phyloP scores from a whole-genome alignment of 345 rosid species.

The Eucalyptus pauciflora region DNA sequence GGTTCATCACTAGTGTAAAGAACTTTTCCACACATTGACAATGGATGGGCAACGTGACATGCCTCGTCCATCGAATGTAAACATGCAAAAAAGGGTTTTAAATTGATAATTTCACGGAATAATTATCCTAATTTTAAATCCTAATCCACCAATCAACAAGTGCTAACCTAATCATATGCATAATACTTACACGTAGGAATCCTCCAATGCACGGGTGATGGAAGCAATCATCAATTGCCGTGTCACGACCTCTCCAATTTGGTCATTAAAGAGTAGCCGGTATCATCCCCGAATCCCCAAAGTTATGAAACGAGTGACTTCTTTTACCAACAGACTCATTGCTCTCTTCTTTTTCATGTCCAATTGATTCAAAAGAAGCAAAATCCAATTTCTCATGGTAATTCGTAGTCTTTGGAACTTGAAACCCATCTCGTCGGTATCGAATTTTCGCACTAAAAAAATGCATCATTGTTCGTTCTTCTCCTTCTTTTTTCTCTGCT shows the following conservation, averaged over 20 bases:
- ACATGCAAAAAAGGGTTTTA: background rate
- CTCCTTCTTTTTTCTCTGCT: background rate
- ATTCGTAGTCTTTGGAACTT: background rate
- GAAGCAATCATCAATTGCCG: background rate
- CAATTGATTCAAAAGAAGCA: background rate
- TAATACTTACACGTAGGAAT: background rate
- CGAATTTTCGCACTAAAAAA: background rate
- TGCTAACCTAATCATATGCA: background rate
- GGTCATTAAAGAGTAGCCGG: background rate
- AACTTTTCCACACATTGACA: background rate
- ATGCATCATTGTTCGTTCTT: background rate
- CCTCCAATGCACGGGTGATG: background rate
- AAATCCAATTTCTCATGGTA: background rate
- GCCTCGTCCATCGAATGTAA: background rate
- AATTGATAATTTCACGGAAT: accelerated
- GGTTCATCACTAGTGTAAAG: background rate
- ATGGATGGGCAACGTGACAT: background rate
- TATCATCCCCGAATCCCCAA: background rate
- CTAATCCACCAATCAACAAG: background rate
- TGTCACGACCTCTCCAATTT: background rate
- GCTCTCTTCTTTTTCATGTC: background rate
- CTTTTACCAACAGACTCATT: background rate
- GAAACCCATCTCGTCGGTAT: background rate
- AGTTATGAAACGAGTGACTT: background rate
- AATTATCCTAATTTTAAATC: background rate